phyloP scores from a whole-genome alignment of 2,329 filamentous ascomycete species.

The Coniochaeta ligniaria region DNA sequence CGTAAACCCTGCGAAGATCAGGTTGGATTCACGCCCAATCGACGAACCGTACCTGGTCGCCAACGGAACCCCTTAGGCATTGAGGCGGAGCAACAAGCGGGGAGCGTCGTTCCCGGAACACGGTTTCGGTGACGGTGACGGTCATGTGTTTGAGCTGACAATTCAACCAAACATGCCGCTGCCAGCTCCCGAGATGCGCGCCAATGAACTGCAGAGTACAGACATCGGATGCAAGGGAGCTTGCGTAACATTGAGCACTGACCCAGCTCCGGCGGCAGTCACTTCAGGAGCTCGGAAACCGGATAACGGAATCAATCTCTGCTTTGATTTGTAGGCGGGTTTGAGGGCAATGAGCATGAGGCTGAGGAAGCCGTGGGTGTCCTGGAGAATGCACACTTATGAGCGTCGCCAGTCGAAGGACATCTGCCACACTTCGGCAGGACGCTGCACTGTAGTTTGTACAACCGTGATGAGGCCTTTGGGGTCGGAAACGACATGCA shows the following conservation, averaged over 20 bases:
- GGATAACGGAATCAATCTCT: not conserved
- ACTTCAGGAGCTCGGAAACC: not conserved
- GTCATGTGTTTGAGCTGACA: not conserved
- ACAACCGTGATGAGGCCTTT: not conserved
- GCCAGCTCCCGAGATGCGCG: not conserved
- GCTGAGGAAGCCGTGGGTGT: too few relatives aligned
- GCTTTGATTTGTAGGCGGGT: not conserved
- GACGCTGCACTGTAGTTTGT: not conserved
- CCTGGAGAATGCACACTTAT: not conserved
- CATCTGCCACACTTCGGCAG: not conserved
- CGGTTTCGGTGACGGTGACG: not conserved
- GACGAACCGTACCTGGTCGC: not conserved
- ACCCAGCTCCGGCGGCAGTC: not conserved
- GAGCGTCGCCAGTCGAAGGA: not conserved
- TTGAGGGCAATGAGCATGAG: too few relatives aligned
- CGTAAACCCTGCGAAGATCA: not conserved
- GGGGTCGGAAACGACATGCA: not conserved
- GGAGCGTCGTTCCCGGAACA: not conserved
- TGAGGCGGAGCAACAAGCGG: not conserved
- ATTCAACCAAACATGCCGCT: not conserved
- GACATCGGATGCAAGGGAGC: not conserved
- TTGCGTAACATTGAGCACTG: not conserved
- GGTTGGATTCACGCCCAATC: not conserved
- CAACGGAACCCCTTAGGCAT: not conserved
- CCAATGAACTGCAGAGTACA: not conserved